Evolutionary conservation across 2,329 filamentous ascomycete genomes (phyloP).

Genomic region (Dothidotthia symphoricarpi): DNA sequence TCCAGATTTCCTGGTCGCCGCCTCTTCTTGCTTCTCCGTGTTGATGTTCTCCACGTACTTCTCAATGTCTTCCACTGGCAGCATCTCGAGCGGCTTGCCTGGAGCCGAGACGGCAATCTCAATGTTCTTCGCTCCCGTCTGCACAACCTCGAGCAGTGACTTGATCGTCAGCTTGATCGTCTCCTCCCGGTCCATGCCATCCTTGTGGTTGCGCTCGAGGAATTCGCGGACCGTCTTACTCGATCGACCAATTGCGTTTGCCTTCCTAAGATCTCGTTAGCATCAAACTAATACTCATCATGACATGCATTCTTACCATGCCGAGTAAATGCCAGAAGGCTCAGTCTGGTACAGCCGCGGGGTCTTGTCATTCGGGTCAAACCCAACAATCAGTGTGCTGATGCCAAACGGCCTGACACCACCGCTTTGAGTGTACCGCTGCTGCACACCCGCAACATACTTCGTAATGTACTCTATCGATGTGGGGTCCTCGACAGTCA

Average conservation of each 20-base stretch:
- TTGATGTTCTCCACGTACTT: slow-evolving; percentile 98
- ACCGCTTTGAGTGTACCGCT: slow-evolving; percentile 97
- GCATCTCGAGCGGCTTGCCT: slow-evolving; percentile 85
- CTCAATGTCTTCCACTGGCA: slow-evolving; percentile 95
- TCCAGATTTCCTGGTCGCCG: slow-evolving; percentile 80
- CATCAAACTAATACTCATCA: neutral
- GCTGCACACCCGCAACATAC: slow-evolving; percentile 95
- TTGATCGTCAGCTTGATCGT: slow-evolving; percentile 98
- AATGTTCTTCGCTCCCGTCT: slow-evolving; percentile 99
- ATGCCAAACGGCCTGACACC: slow-evolving; percentile 98
- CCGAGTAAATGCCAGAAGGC: slow-evolving; percentile 98
- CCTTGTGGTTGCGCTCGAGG: slow-evolving; percentile 97
- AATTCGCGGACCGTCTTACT: slow-evolving; percentile 99
- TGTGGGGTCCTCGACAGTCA: slow-evolving; percentile 95
- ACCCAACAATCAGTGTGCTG: slow-evolving; percentile 96
- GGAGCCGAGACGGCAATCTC: slow-evolving; percentile 98
- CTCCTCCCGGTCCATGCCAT: slow-evolving; percentile 92
- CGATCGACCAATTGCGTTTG: slow-evolving; percentile 95
- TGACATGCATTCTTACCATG: slow-evolving; percentile 67
- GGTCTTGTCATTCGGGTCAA: slow-evolving; percentile 86
- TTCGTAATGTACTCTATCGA: slow-evolving; percentile 99
- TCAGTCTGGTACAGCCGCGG: slow-evolving; percentile 96
- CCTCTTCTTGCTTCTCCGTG: slow-evolving; percentile 98
- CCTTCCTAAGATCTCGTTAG: slow-evolving; percentile 68
- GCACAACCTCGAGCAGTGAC: slow-evolving; percentile 94